Evolutionary conservation across 1,139 yeast species (phyloP).

Genomic region (Candida sanyaensis): DNA sequence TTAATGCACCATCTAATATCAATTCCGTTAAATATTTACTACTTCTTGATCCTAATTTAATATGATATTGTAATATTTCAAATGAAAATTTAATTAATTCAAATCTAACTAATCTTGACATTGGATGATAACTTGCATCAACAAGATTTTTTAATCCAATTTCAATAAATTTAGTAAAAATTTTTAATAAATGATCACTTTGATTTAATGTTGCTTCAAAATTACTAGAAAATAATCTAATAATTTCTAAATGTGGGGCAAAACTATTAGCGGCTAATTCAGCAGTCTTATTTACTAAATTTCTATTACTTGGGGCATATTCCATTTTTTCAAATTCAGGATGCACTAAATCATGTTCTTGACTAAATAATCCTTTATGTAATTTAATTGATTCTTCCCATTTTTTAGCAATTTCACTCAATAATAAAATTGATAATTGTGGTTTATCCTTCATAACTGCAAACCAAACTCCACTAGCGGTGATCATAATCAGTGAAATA

Average conservation of each 20-base stretch:
- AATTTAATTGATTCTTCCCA: constrained; percentile 71
- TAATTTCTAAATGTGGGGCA: constrained; percentile 72
- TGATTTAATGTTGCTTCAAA: constrained; percentile 80
- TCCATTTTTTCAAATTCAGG: constrained; percentile 82
- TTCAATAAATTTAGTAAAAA: constrained; percentile 64
- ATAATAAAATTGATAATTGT: constrained; percentile 56
- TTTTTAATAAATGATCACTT: constrained; percentile 67
- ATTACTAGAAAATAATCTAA: constrained; percentile 72
- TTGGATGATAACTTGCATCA: constrained; percentile 78
- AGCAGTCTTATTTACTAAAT: constrained; percentile 56
- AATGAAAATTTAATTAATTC: constrained; percentile 72
- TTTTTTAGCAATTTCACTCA: constrained; percentile 65
- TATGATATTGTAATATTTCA: constrained; percentile 61
- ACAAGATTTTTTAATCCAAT: constrained; percentile 58
- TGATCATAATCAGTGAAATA: constrained; percentile 59
- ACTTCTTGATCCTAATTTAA: constrained; percentile 48
- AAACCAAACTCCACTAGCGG: constrained; percentile 79
- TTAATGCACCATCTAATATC: constrained; percentile 65
- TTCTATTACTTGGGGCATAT: constrained; percentile 81
- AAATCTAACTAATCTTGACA: constrained; percentile 71
- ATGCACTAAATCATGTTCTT: constrained; percentile 53
- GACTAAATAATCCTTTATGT: constrained; percentile 66
- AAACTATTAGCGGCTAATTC: constrained; percentile 50
- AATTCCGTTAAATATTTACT: constrained; percentile 47
- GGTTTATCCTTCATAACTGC: constrained; percentile 71